phyloP scores from a whole-genome alignment of 2,329 filamentous ascomycete species.

The Rasamsonia emersonii region DNA sequence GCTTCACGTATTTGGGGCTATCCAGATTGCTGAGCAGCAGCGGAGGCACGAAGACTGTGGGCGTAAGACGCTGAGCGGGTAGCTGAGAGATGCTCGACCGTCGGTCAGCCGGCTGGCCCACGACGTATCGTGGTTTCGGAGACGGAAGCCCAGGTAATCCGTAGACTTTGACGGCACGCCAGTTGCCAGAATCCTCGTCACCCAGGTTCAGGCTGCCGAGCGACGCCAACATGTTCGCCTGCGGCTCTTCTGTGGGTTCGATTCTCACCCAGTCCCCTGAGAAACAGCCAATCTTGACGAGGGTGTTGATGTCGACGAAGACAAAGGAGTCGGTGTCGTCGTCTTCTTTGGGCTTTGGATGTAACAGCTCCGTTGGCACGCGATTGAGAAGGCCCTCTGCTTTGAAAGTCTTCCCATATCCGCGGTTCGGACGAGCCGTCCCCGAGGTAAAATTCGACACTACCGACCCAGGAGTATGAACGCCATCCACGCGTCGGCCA shows the following conservation, averaged over 20 bases:
- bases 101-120: constrained; percentile 41
- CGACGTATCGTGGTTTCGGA: constrained; percentile 48
- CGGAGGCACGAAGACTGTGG: constrained; percentile 70
- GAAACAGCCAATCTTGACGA: constrained; percentile 89
- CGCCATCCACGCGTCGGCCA: constrained; percentile 62
- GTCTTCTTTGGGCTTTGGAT: constrained; percentile 73
- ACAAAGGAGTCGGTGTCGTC: constrained; percentile 82
- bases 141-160: constrained; percentile 62
- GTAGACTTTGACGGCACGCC: constrained; percentile 82
- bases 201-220: constrained; percentile 39
- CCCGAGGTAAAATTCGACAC: constrained; percentile 82
- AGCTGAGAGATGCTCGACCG: constrained; percentile 48
- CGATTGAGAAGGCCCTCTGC: constrained; percentile 64
- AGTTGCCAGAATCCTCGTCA: constrained; percentile 57
- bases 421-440: constrained; percentile 65
- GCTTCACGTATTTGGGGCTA: constrained; percentile 65
- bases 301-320: constrained; percentile 78
- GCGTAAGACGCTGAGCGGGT: constrained; percentile 40
- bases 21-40: constrained; percentile 80
- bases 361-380: constrained; percentile 69
- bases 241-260: constrained; percentile 65
- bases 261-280: constrained; percentile 94
- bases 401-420: constrained; percentile 73
- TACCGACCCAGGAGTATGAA: constrained; percentile 76
- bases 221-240: constrained; percentile 50